Percentiles rank a stretch among this genome's conserved stretches.
phyloP scores from a whole-genome alignment of 2,329 filamentous ascomycete species.

The Aspergillus cejpii region DNA sequence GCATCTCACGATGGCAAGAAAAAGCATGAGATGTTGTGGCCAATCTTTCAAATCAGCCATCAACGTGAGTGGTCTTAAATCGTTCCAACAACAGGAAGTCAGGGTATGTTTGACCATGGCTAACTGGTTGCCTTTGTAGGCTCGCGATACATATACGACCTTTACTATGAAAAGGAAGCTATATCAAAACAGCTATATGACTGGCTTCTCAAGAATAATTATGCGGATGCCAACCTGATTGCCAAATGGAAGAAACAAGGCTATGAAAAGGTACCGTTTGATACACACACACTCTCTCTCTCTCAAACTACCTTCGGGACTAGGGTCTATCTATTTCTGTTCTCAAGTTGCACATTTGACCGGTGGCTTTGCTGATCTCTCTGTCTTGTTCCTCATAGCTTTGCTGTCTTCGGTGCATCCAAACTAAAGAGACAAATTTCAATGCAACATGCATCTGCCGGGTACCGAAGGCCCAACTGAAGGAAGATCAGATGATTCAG shows the following conservation, averaged over 20 bases:
- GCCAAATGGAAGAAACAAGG: constrained; percentile 99
- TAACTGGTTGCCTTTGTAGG: constrained; percentile 34
- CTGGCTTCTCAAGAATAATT: constrained; percentile 92
- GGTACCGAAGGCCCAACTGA: constrained; percentile 80
- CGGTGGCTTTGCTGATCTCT: neutral
- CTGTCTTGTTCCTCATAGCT: constrained; percentile 48
- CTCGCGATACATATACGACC: constrained; percentile 86
- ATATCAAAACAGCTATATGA: constrained; percentile 91
- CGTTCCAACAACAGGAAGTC: no score
- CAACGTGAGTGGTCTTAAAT: constrained; percentile 55
- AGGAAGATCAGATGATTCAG: constrained; percentile 82
- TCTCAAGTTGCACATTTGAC: neutral
- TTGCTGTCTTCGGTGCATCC: constrained; percentile 90
- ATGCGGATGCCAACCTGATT: constrained; percentile 90
- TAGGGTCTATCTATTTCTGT: constrained; percentile 1
- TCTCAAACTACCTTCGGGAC: no score
- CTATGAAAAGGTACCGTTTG: constrained; percentile 75
- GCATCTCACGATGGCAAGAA: constrained; percentile 69
- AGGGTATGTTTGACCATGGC: neutral
- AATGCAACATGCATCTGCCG: constrained; percentile 95
- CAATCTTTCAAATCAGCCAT: constrained; percentile 94
- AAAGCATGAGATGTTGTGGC: constrained; percentile 92
- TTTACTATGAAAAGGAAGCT: constrained; percentile 96
- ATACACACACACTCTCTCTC: constrained; percentile 18
- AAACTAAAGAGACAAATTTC: constrained; percentile 99